These are phyloP conservation scores for Grosmannia serpens DNA, from an alignment of 2,329 filamentous ascomycete genomes.

Conservation along the genomic window DNA sequence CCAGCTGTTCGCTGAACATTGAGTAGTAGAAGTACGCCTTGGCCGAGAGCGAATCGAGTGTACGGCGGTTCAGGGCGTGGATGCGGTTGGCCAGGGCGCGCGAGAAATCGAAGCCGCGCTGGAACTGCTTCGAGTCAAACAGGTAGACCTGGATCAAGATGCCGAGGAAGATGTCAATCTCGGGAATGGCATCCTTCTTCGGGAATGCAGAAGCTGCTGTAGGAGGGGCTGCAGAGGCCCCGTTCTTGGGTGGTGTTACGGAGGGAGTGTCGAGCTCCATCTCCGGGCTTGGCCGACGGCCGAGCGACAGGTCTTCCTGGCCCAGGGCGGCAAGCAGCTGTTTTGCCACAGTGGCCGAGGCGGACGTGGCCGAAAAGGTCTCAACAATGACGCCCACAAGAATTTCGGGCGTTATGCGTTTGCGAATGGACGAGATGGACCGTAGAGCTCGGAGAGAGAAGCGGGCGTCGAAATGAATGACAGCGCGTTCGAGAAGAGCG, in stretches of 20 bases:
- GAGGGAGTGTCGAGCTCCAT: constrained; percentile 60
- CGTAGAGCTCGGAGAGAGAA: constrained; percentile 90
- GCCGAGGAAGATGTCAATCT: constrained; percentile 80
- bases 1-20: constrained; percentile 84
- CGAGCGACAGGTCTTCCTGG: constrained; percentile 53
- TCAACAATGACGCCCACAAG: constrained; percentile 71
- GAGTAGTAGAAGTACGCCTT: constrained; percentile 98
- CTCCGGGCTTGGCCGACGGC: constrained; percentile 44
- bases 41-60: constrained; percentile 83
- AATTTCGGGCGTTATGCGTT: constrained; percentile 73
- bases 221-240: constrained; percentile 11
- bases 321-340: constrained; percentile 60
- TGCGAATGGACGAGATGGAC: constrained; percentile 91
- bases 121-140: constrained; percentile 71
- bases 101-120: constrained; percentile 77
- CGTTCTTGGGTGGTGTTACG: constrained; percentile 29
- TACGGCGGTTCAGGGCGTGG: constrained; percentile 82
- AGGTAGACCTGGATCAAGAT: constrained; percentile 81
- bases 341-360: constrained; percentile 55
- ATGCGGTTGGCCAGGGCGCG: constrained; percentile 72
- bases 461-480: constrained; percentile 84
- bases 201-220: constrained; percentile 24
- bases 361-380: constrained; percentile 52
- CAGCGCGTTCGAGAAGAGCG: constrained; percentile 78
- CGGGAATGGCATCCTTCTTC: constrained; percentile 67